Base-by-base conservation (phyloP, 2,329 filamentous ascomycete species). In the Ophidiomyces ophidiicola region DNA sequence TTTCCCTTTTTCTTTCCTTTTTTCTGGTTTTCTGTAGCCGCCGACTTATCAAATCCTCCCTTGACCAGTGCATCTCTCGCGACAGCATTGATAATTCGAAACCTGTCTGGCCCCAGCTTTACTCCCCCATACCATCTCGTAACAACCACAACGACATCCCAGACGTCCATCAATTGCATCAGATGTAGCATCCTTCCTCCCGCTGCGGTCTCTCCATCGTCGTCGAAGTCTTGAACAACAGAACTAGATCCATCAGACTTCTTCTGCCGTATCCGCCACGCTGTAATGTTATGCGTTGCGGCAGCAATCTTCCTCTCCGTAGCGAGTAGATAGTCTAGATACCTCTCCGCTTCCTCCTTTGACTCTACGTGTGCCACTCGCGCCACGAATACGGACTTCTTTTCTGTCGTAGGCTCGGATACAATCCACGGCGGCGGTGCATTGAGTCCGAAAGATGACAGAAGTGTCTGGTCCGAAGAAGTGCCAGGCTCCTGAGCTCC, bases 41-140 rank as follows among this genome's bases (percentile, higher is more conserved):
- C 39, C 8, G 21, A 76, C 41, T 66, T 68, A 6, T 74, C 77
- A 50, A 83, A 74, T 0, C 81, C 82, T 1, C 81, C 85, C 54
- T 75, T 75, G 6, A 94, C 73, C 47, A 96, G 70, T 0, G 81
- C 82, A 62, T 94, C 86, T 53, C 87, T 74, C 5, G 86, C 87
- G 6, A 78, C 82, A 40, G 74, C 72, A 56, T 94, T 94, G 56
- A 98, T 96, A 39, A 94, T 68, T 8, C 85, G 76, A 57, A 98
- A 98, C 47, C 90, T 69, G 57, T 87, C 80, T 35, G 88, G 87
- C 0, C 90, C 90, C 32, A 98, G 63, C 51, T 86, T 80, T 42
- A 93, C 74, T 1, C 90, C 90, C 3, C 90, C 90, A 60, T 93
- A 98, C 90, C 90, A 98, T 46, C 90, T 68, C 26, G 83, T 86